Percentiles rank a stretch among this genome's conserved stretches.
phyloP scores from a whole-genome alignment of 2,329 filamentous ascomycete species.

The Amauroascus niger region DNA sequence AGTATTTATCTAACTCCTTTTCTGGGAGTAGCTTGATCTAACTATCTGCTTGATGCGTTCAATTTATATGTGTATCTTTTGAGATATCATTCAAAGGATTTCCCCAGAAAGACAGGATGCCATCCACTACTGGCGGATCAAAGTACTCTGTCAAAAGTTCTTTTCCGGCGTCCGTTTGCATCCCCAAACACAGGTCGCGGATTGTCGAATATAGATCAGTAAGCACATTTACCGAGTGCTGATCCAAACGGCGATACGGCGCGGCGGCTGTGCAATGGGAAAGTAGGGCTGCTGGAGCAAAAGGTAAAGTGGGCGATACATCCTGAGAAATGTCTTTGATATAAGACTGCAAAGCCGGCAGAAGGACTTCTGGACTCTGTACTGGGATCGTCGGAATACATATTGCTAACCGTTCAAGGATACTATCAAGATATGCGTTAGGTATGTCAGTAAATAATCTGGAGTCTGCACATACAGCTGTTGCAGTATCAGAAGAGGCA shows the following conservation, averaged over 20 bases:
- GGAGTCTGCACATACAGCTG: slow-evolving; percentile 18
- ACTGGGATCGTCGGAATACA: slow-evolving; percentile 26
- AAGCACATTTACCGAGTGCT: slow-evolving; percentile 26
- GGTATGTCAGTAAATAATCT: neutral
- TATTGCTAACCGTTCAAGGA: slow-evolving; percentile 19
- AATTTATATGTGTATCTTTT: neutral
- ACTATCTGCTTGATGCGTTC: too few species aligned
- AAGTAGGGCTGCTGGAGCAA: slow-evolving; percentile 18
- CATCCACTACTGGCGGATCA: slow-evolving; percentile 23
- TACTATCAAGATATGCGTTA: slow-evolving; percentile 8
- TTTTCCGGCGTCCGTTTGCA: slow-evolving; percentile 18
- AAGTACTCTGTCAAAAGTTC: slow-evolving; percentile 27
- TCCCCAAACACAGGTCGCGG: slow-evolving; percentile 17
- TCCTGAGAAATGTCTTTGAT: slow-evolving; percentile 31
- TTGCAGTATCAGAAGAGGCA: slow-evolving; percentile 21
- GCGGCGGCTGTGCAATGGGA: slow-evolving; percentile 18
- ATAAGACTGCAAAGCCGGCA: slow-evolving; percentile 21
- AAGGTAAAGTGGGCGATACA: slow-evolving; percentile 7
- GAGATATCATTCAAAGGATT: neutral
- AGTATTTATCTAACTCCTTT: too few species aligned
- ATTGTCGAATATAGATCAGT: slow-evolving; percentile 26
- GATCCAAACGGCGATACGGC: slow-evolving; percentile 18
- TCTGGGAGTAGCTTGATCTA: too few species aligned
- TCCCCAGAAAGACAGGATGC: slow-evolving; percentile 34
- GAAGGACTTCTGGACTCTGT: slow-evolving; percentile 22